These are phyloP conservation scores for Penicillium carneum DNA, from an alignment of 2,329 filamentous ascomycete species.

Conservation along the genomic window DNA sequence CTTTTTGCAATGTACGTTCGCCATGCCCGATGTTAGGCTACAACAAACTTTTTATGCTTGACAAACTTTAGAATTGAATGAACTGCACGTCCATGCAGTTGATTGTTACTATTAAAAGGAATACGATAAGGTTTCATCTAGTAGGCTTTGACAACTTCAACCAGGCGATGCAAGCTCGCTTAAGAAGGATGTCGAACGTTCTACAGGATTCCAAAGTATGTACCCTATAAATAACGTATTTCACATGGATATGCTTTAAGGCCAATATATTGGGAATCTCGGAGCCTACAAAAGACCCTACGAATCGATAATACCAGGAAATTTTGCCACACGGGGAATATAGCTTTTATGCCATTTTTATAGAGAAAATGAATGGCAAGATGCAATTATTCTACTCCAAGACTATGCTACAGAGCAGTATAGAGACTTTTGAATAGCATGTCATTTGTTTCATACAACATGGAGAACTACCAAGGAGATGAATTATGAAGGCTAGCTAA, in stretches of 20 bases:
- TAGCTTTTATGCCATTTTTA: no score
- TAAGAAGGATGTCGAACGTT: not conserved
- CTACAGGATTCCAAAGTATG: not conserved
- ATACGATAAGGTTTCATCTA: not conserved
- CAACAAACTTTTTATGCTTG: conserved; percentile 7
- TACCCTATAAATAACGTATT: not conserved
- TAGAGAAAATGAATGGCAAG: not conserved
- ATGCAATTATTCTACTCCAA: no score
- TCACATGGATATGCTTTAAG: not conserved
- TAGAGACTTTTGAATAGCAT: not conserved
- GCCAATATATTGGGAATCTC: not conserved
- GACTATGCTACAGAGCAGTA: not conserved
- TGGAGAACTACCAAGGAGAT: not conserved
- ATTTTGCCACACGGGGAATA: not conserved
- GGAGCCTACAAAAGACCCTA: not conserved
- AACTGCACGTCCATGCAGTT: not conserved
- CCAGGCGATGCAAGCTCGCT: conserved; percentile 11
- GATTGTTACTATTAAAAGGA: conserved; percentile 14
- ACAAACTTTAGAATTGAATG: not conserved
- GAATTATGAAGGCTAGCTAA: not conserved
- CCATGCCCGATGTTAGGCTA: conserved; percentile 19
- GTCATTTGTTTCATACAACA: not conserved
- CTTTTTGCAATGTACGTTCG: conserved; percentile 10
- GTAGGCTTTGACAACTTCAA: not conserved
- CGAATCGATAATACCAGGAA: not conserved